These are phyloP conservation scores for Xerocomus spinulosus DNA, from an alignment of 768 basidiomycete genomes.

Conservation along the genomic window DNA sequence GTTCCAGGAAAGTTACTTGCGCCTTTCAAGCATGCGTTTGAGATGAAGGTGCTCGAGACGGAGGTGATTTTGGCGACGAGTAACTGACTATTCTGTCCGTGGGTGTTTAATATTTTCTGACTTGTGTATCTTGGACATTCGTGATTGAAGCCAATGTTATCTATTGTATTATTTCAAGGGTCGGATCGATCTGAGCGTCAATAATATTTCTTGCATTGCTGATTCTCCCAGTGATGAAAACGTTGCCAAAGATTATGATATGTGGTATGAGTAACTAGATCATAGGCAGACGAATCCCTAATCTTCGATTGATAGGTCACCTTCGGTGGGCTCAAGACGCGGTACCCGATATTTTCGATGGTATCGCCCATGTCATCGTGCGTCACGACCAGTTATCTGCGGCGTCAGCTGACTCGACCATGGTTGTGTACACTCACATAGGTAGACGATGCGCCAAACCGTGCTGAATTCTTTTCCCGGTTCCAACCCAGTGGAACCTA, in stretches of 20 bases:
- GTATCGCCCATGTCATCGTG: slow-evolving; percentile 73
- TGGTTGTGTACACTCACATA: neutral
- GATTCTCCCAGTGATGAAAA: neutral
- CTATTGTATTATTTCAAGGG: too few relatives aligned
- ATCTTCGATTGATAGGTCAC: slow-evolving; percentile 37
- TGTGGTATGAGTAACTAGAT: slow-evolving; percentile 19
- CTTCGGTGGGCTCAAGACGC: slow-evolving; percentile 79
- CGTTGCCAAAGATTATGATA: slow-evolving; percentile 25
- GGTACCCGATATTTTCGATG: slow-evolving; percentile 52
- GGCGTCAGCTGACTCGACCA: too few relatives aligned
- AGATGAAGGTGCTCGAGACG: slow-evolving; percentile 37
- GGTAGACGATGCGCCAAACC: slow-evolving; percentile 40
- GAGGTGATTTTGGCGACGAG: slow-evolving; percentile 28
- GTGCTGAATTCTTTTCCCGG: slow-evolving; percentile 43
- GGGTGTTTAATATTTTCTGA: too few relatives aligned
- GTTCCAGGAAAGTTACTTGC: slow-evolving; percentile 35
- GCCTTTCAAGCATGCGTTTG: slow-evolving; percentile 38
- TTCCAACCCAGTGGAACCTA: slow-evolving; percentile 45
- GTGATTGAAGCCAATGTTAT: too few relatives aligned
- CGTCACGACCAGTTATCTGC: slow-evolving; percentile 31
- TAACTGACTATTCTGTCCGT: too few relatives aligned
- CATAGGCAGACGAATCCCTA: neutral
- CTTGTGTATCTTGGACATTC: too few relatives aligned
- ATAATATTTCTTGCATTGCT: neutral
- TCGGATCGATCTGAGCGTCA: too few relatives aligned